Evolutionary conservation across 2,329 filamentous ascomycete species (phyloP).

Genomic region (Teratosphaeria zuluensis): DNA sequence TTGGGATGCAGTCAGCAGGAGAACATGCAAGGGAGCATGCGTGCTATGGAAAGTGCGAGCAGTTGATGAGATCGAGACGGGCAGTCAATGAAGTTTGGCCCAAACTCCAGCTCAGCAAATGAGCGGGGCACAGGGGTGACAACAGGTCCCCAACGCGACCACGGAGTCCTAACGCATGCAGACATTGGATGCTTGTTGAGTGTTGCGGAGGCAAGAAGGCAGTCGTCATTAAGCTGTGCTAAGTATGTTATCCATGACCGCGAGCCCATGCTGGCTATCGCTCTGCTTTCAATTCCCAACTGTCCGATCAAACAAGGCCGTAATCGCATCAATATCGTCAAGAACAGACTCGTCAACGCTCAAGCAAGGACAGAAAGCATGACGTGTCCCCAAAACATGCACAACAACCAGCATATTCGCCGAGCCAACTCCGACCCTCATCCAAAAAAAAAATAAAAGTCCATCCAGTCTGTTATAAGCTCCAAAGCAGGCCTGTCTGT

Average conservation of each 20-base stretch:
- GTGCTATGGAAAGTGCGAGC: no score
- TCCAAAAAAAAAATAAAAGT: no score
- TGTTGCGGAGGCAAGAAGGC: background rate
- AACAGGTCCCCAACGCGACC: no score
- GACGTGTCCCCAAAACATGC: background rate
- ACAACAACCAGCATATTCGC: background rate
- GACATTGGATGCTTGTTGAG: background rate
- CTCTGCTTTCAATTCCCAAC: background rate
- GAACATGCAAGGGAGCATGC: no score
- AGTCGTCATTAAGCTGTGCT: background rate
- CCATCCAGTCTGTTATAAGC: background rate
- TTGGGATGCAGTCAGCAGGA: no score
- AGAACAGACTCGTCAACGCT: background rate
- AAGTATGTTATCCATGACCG: background rate
- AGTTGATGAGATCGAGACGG: no score
- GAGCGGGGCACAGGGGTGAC: no score
- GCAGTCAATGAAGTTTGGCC: no score
- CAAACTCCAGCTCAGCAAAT: no score
- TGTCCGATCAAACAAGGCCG: background rate
- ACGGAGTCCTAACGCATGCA: no score
- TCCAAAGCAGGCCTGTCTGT: background rate
- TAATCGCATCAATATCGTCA: conserved; percentile 5
- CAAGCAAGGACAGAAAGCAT: background rate
- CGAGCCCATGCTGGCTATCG: background rate
- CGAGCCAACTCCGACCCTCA: background rate